A percentile compares a stretch with the other conserved stretches of the same genome.
Evolutionary conservation across 495 filamentous ascomycete genomes (phyloP).

Genomic region (Xylaria longipes): DNA sequence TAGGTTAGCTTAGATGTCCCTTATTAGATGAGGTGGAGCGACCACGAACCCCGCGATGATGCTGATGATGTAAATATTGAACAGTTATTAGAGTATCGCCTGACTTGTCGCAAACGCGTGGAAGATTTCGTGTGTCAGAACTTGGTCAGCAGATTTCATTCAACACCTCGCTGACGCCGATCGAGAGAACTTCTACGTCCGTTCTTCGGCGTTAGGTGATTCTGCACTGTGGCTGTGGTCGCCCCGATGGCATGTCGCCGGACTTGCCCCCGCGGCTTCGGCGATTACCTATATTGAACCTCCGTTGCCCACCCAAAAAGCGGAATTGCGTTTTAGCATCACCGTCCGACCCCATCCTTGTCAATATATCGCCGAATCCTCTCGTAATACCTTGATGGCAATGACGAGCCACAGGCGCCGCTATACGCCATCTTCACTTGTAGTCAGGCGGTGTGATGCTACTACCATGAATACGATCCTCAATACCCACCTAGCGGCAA

Average conservation of each 20-base stretch:
- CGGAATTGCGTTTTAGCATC: constrained; percentile 4
- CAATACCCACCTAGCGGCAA: not conserved
- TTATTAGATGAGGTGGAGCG: not conserved
- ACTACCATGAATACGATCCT: not conserved
- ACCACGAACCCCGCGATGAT: constrained; percentile 8
- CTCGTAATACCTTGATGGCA: not conserved
- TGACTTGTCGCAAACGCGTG: not conserved
- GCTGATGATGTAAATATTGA: constrained; percentile 5
- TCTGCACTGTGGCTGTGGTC: not conserved
- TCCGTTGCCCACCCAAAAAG: constrained; percentile 2
- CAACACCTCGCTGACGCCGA: not conserved
- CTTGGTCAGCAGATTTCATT: not conserved
- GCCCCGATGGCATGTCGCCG: not conserved
- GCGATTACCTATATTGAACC: constrained; percentile 19
- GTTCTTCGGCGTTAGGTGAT: constrained; percentile 1
- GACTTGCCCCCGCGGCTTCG: constrained; percentile 1
- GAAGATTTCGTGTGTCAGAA: not conserved
- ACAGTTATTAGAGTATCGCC: not conserved
- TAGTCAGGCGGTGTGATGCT: no score
- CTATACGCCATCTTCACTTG: not conserved
- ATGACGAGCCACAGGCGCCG: not conserved
- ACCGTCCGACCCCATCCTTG: not conserved
- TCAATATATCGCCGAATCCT: not conserved
- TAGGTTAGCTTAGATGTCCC: not conserved
- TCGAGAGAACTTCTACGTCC: not conserved